Evolutionary conservation across 306 rosid species (phyloP).

Genomic region (Inga oerstediana): DNA sequence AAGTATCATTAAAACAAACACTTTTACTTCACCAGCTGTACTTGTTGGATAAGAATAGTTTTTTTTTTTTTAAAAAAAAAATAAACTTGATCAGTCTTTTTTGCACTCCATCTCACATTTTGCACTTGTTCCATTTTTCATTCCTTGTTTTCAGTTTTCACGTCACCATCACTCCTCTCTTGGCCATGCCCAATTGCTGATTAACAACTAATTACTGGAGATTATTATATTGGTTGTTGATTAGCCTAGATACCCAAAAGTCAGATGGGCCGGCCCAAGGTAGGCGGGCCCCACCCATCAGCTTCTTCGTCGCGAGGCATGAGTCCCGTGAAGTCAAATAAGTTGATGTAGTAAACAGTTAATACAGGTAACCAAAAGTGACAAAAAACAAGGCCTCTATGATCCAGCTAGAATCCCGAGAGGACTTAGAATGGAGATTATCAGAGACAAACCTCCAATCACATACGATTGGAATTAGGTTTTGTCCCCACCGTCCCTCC

Average conservation of each 20-base stretch:
- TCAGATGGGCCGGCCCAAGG: conserved; percentile 73
- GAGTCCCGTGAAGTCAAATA: conserved; percentile 20
- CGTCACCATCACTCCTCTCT: neutral
- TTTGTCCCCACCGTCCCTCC: conserved; percentile 36
- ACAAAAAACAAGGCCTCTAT: conserved; percentile 30
- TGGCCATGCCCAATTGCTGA: neutral
- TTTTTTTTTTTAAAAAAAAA: too few species aligned
- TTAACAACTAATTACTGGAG: neutral
- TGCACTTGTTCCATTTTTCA: neutral
- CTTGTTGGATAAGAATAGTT: neutral
- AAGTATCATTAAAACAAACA: too few species aligned
- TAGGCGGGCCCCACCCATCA: conserved; percentile 37
- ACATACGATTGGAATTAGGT: conserved; percentile 32
- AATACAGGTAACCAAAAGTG: conserved; percentile 37
- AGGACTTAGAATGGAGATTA: conserved; percentile 41
- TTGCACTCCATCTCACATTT: neutral
- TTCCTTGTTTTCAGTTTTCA: neutral
- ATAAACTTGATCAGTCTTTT: neutral
- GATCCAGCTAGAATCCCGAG: conserved; percentile 54
- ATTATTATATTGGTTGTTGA: neutral
- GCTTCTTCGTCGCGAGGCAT: conserved; percentile 24
- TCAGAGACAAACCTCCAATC: conserved; percentile 49
- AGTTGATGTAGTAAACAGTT: conserved; percentile 24
- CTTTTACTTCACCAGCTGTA: neutral
- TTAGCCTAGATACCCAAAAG: conserved; percentile 1